Conservation (phyloP, 139 green algal species). For the Parachlorella kessleri region DNA sequence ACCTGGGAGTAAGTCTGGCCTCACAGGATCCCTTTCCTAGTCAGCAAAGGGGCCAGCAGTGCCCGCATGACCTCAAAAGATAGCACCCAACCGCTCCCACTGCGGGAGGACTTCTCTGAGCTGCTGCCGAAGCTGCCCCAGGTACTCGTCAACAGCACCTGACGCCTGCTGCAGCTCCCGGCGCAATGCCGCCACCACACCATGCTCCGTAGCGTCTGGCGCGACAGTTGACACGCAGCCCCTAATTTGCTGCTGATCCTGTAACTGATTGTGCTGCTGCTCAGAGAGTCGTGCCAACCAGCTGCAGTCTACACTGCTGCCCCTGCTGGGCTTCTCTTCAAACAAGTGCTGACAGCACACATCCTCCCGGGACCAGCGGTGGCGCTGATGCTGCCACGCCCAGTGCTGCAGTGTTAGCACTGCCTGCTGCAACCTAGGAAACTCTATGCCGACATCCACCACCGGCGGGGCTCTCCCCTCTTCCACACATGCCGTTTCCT, state of each 20-base stretch:
- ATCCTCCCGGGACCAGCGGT: neutral
- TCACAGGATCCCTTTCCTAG: too few relatives aligned
- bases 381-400: neutral
- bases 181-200: neutral
- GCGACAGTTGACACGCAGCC: too few relatives aligned
- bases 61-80: too few relatives aligned
- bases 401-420: slow-evolving; percentile 20
- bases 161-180: neutral
- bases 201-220: neutral
- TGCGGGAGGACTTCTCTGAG: neutral
- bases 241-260: too few relatives aligned
- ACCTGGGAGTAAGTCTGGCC: too few relatives aligned
- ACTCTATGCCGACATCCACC: neutral
- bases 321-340: neutral
- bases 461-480: neutral
- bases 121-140: neutral
- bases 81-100: neutral
- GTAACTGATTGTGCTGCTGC: too few relatives aligned
- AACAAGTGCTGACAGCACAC: slow-evolving; percentile 15
- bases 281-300: slow-evolving; percentile 12
- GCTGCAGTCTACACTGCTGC: neutral
- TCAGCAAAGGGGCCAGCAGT: too few relatives aligned
- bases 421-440: slow-evolving; percentile 7
- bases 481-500: neutral
- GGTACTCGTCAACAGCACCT: too few relatives aligned